Evolutionary conservation across 805 yeast species (phyloP).

Genomic region (Priceomyces medius): DNA sequence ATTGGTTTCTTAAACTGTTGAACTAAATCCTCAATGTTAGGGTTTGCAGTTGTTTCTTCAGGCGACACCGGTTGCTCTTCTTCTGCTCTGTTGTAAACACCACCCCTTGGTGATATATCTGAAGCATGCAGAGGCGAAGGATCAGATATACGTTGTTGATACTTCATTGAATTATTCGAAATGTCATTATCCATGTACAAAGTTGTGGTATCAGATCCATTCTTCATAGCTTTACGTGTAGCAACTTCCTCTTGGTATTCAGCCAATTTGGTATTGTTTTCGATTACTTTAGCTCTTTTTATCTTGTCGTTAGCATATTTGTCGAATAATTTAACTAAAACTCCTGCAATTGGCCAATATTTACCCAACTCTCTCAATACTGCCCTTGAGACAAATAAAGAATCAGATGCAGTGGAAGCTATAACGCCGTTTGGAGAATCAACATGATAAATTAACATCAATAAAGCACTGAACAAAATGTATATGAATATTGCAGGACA

Average conservation of each 20-base stretch:
- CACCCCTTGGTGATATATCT: constrained; percentile 29
- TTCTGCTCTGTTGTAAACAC: constrained; percentile 11
- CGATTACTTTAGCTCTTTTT: constrained; percentile 41
- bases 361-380: constrained; percentile 38
- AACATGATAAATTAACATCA: constrained; percentile 72
- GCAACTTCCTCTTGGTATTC: constrained; percentile 36
- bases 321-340: constrained; percentile 37
- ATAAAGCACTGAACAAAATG: constrained; percentile 59
- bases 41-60: constrained; percentile 5
- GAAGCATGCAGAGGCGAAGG: constrained; percentile 14
- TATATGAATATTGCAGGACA: constrained; percentile 62
- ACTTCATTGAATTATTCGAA: neutral
- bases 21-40: constrained; percentile 33
- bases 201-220: constrained; percentile 18
- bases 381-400: constrained; percentile 35
- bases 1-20: constrained; percentile 26
- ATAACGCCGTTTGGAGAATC: constrained; percentile 42
- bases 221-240: constrained; percentile 22
- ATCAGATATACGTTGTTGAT: constrained; percentile 1
- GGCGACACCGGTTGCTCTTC: constrained; percentile 10
- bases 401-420: constrained; percentile 43
- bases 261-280: constrained; percentile 36
- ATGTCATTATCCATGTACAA: constrained; percentile 14
- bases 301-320: constrained; percentile 43
- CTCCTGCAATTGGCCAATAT: constrained; percentile 40